Percentiles rank a stretch among this genome's conserved stretches.
Conservation (phyloP, 257 asterid species). For the Ilex aquifolium region DNA sequence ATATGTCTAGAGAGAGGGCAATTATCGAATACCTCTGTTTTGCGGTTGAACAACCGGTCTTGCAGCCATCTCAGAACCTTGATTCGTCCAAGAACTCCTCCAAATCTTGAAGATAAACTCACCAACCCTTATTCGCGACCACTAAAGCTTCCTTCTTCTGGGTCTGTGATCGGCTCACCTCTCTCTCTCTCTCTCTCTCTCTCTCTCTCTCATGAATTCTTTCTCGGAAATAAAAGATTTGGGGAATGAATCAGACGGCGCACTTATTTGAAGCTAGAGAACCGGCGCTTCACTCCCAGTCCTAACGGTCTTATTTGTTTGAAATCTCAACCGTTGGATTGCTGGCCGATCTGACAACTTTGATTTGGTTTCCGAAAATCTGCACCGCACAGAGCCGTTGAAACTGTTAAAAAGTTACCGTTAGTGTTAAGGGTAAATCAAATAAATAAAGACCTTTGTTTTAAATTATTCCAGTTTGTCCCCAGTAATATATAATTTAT, state of each 20-base stretch:
- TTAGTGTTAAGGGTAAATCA: conserved; percentile 1
- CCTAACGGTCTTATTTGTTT: conserved; percentile 52
- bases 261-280: not conserved
- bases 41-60: conserved; percentile 51
- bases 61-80: conserved; percentile 48
- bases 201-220: not conserved
- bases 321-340: conserved; percentile 31
- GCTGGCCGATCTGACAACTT: conserved; percentile 24
- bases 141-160: not conserved
- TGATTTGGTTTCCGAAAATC: not conserved
- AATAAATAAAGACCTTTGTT: too few relatives aligned
- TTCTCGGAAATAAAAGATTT: conserved; percentile 3
- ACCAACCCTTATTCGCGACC: too few relatives aligned
- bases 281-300: conserved; percentile 19
- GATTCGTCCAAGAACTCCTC: not conserved
- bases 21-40: conserved; percentile 42
- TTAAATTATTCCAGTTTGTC: too few relatives aligned
- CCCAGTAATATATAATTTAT: too few relatives aligned
- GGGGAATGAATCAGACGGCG: not conserved
- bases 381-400: conserved; percentile 23
- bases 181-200: conserved; percentile 3
- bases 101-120: not conserved
- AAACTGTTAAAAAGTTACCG: conserved; percentile 39
- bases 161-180: not conserved
- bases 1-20: not conserved